Percentiles rank a stretch among this genome's conserved stretches.
phyloP scores from a whole-genome alignment of 192 early-diverging fungal species.

The Spizellomyces sp. region DNA sequence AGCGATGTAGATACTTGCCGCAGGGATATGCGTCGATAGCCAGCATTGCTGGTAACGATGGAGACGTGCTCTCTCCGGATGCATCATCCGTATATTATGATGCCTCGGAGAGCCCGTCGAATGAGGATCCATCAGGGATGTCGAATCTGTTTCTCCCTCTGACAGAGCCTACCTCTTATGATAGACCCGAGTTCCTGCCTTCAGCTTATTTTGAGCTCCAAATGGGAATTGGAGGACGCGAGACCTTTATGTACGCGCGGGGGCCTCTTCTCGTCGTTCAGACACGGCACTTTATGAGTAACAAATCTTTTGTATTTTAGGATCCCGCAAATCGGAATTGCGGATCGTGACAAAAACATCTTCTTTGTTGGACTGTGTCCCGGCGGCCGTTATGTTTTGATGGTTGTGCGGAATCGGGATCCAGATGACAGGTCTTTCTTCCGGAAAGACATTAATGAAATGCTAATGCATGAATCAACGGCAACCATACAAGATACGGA shows the following conservation, averaged over 20 bases:
- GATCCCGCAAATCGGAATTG: conserved; percentile 22
- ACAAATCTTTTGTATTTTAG: conserved; percentile 14
- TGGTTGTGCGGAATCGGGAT: neutral
- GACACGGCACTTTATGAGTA: neutral
- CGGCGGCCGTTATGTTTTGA: neutral
- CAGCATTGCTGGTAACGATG: neutral
- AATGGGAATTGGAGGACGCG: conserved; percentile 8
- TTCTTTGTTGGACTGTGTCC: conserved; percentile 19
- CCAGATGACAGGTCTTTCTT: neutral
- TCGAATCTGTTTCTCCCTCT: neutral
- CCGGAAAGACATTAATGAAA: conserved; percentile 11
- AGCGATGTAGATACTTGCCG: neutral
- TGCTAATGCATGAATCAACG: conserved; percentile 9
- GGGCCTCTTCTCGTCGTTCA: neutral
- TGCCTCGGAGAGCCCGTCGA: neutral
- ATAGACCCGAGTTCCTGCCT: neutral
- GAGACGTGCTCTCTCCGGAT: neutral
- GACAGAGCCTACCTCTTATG: neutral
- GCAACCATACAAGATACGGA: neutral
- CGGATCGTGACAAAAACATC: neutral
- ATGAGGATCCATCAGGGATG: neutral
- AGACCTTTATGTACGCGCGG: neutral
- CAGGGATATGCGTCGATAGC: neutral
- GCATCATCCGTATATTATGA: neutral
- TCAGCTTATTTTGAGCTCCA: conserved; percentile 21